Conservation (phyloP, 2,329 filamentous ascomycete species). For the Penicillium expansum region DNA sequence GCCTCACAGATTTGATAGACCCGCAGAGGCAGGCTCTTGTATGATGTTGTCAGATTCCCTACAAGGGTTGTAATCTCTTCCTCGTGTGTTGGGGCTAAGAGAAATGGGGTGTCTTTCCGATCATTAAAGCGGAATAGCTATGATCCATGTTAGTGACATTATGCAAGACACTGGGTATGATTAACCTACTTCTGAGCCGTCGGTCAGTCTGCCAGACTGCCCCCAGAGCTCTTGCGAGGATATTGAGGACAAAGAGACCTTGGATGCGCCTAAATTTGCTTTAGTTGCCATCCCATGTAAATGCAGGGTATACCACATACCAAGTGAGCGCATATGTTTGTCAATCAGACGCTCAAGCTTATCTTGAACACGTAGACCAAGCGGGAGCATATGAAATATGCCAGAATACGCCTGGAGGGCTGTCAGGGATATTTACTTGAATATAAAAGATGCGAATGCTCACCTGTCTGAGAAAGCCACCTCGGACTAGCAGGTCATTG, state of each 20-base stretch:
- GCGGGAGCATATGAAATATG: constrained; percentile 85
- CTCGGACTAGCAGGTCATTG: constrained; percentile 65
- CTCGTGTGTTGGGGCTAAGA: constrained; percentile 91
- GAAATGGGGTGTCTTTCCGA: constrained; percentile 68
- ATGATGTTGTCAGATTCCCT: constrained; percentile 68
- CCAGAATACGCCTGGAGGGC: constrained; percentile 70
- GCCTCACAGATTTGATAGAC: constrained; percentile 81
- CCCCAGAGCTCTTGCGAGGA: constrained; percentile 83
- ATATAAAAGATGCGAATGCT: constrained; percentile 17
- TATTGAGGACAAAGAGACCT: constrained; percentile 22
- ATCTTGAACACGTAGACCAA: constrained; percentile 81
- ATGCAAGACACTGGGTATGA: not conserved
- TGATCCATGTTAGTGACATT: constrained; percentile 20
- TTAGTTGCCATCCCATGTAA: not conserved
- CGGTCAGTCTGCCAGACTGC: constrained; percentile 74
- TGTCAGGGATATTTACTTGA: not conserved
- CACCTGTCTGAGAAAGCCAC: constrained; percentile 72
- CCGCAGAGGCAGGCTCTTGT: constrained; percentile 79
- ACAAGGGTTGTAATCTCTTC: constrained; percentile 91
- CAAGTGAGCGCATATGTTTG: constrained; percentile 77
- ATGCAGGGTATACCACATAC: constrained; percentile 41
- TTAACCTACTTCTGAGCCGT: constrained; percentile 65
- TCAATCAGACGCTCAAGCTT: constrained; percentile 86
- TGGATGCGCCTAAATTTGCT: constrained; percentile 19
- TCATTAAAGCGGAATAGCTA: constrained; percentile 79